Evolutionary conservation across 2,329 filamentous ascomycete species (phyloP).

Genomic region (Byssothecium circinans): DNA sequence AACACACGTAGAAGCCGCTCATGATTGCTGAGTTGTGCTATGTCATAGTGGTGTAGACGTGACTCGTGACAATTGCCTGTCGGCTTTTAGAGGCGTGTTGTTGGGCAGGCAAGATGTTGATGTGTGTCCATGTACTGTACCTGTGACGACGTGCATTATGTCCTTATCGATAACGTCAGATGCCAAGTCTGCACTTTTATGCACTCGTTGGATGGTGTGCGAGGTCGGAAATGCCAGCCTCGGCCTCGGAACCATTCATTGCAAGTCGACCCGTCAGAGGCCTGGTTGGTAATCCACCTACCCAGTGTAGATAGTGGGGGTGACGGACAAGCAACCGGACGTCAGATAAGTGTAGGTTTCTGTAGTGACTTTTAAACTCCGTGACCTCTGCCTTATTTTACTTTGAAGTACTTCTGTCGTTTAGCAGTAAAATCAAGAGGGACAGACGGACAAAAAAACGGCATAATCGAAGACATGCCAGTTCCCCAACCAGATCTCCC

Average conservation of each 20-base stretch:
- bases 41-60: conserved; percentile 6
- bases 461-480: conserved; percentile 26
- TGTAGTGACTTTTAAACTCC: background rate
- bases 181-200: too few relatives aligned
- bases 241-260: conserved; percentile 18
- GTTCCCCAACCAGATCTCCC: conserved; percentile 54
- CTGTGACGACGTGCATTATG: background rate
- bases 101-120: background rate
- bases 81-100: too few relatives aligned
- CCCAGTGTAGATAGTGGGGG: background rate
- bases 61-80: too few relatives aligned
- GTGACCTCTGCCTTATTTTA: background rate
- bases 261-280: conserved; percentile 6
- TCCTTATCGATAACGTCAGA: conserved; percentile 25
- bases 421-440: background rate
- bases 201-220: too few relatives aligned
- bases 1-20: conserved; percentile 53
- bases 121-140: background rate
- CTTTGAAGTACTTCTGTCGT: conserved; percentile 1
- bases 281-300: conserved; percentile 22
- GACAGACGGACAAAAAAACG: background rate
- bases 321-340: too few relatives aligned
- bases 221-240: conserved; percentile 24
- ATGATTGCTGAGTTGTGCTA: conserved; percentile 35
- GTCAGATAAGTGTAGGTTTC: too few relatives aligned